A percentile compares a stretch with the other conserved stretches of the same genome.
These are phyloP conservation scores for Blastomyces percursus DNA, from an alignment of 2,329 filamentous ascomycete genomes.

Conservation along the genomic window DNA sequence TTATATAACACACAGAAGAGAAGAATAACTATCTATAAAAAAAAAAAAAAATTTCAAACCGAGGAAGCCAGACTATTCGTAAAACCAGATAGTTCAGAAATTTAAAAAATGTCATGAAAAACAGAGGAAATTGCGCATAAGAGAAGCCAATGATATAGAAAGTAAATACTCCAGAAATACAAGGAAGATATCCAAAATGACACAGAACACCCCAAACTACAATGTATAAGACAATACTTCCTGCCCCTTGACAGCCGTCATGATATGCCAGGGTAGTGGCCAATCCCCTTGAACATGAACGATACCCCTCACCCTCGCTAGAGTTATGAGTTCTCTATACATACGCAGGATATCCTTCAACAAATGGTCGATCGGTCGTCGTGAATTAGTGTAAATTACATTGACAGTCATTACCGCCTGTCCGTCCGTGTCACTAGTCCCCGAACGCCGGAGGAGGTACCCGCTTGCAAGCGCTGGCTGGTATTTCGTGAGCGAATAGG, in stretches of 20 bases:
- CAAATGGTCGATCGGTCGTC: slow-evolving; percentile 23
- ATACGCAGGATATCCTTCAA: slow-evolving; percentile 34
- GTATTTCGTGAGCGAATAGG: slow-evolving; percentile 32
- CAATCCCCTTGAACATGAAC: slow-evolving; percentile 28
- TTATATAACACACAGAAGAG: neutral
- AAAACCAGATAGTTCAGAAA: neutral
- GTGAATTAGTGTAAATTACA: slow-evolving; percentile 27
- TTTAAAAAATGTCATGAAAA: neutral
- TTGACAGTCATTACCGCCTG: slow-evolving; percentile 33
- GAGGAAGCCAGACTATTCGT: neutral
- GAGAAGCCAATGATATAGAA: neutral
- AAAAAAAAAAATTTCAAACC: neutral
- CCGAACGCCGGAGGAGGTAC: slow-evolving; percentile 37
- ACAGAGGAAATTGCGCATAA: neutral
- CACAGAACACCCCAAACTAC: slow-evolving; percentile 13
- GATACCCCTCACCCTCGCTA: slow-evolving; percentile 35
- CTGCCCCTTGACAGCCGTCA: slow-evolving; percentile 34
- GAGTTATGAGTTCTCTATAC: slow-evolving; percentile 36
- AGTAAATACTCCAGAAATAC: neutral
- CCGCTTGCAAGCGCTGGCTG: slow-evolving; percentile 36
- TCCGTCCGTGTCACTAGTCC: slow-evolving; percentile 32
- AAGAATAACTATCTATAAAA: neutral
- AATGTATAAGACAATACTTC: slow-evolving; percentile 33
- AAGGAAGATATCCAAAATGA: neutral
- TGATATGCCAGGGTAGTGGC: slow-evolving; percentile 40